Percentiles rank a stretch among this genome's conserved stretches.
Conservation (phyloP, 176 grass and related monocot species). For the Eleusine coracana region DNA sequence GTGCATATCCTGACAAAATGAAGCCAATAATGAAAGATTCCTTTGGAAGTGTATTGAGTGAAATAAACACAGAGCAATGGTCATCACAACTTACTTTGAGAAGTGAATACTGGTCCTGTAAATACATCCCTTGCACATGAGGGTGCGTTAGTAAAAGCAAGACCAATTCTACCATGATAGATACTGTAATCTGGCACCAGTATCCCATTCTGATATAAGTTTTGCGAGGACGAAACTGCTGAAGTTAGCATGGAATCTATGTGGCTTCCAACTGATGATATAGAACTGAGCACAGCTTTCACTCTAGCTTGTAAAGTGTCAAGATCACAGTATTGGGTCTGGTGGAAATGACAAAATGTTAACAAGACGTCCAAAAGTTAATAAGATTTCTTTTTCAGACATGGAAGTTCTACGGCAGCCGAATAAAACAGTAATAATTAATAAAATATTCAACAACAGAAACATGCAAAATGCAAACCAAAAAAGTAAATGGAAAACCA, state of each 20-base stretch:
- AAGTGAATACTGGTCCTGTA: slow-evolving; percentile 28
- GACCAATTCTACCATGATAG: slow-evolving; percentile 10
- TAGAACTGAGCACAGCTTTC: slow-evolving; percentile 33
- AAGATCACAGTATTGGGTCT: slow-evolving; percentile 48
- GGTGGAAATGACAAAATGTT: slow-evolving; percentile 26
- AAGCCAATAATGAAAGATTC: slow-evolving; percentile 23
- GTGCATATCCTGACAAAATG: slow-evolving; percentile 50
- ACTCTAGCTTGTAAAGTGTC: slow-evolving; percentile 33
- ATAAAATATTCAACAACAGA: neutral
- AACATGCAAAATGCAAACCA: slow-evolving; percentile 4
- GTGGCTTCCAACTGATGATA: neutral
- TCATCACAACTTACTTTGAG: slow-evolving; percentile 57
- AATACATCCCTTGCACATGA: slow-evolving; percentile 17
- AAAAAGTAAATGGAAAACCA: no score
- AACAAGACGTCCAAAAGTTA: slow-evolving; percentile 27
- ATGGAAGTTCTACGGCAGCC: neutral
- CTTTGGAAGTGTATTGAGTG: slow-evolving; percentile 9
- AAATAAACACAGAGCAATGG: slow-evolving; percentile 4
- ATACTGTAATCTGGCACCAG: slow-evolving; percentile 17
- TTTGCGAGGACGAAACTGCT: neutral
- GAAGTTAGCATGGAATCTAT: slow-evolving; percentile 22
- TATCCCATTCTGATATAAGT: slow-evolving; percentile 36
- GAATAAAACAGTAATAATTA: neutral
- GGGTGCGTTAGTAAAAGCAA: slow-evolving; percentile 36
- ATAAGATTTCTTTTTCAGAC: neutral